Evolutionary conservation across 2,329 filamentous ascomycete genomes (phyloP), one percentile per base, ranked within the genome.

Genomic region (Colletotrichum sublineola): DNA sequence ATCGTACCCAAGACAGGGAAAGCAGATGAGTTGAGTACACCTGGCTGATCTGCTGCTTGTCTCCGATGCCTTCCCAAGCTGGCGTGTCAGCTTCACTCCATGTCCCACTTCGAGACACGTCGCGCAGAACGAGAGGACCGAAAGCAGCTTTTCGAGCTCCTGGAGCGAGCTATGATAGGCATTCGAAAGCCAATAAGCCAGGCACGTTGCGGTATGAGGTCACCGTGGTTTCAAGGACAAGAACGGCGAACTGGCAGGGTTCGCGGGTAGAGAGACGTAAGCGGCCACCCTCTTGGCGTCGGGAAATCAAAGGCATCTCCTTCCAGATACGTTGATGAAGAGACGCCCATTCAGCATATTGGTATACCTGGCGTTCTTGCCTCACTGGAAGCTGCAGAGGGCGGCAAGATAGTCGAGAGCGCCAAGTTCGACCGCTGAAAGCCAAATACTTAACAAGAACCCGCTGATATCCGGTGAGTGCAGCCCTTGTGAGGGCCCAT

Each of bases 1-100:
- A 73, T 79, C 60, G 79, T 76, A n/a, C 75, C 77, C 31, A 78
- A 78, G 63, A 73, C 78, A 15, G 77, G 76, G 52, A 78, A 78
- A 67, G 63, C 65, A n/a, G 53, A 75, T 46, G 70, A 75, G 31
- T 76, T 75, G 71, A 69, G 75, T 20, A n/a, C n/a, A 33, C 48
- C 24, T 36, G 15, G 31, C 12, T 11, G 46, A 24, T 36, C 29
- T 61, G 40, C 36, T 60, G 60, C 40, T 36, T 52, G 36, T 33
- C 20, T 48, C 48, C 42, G 64, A 57, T 15, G n/a, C 60, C 63
- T 58, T 53, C n/a, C 29, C 44, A n/a, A 46, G 55, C 60, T 18
- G 61, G 46, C 48, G 24, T 58, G 11, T 8, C 48, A 38, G 18
- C 36, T 48, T 61, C 40, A 44, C n/a, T 29, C 29, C 29, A 18